Base-by-base conservation (phyloP, 495 filamentous ascomycete species). In the Pseudoneurospora amorphoporcata region DNA sequence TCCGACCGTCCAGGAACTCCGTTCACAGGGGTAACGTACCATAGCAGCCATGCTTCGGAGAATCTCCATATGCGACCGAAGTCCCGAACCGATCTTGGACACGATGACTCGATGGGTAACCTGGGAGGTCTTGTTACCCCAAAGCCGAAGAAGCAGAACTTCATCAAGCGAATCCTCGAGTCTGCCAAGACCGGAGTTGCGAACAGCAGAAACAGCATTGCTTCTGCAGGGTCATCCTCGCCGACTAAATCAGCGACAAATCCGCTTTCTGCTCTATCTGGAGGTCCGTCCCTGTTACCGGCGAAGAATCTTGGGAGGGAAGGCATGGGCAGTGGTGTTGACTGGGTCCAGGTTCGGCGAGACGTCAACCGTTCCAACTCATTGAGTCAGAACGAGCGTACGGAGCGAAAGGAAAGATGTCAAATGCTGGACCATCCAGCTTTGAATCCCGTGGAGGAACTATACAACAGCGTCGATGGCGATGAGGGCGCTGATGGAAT, bases 301-400 rank as follows among this genome's bases (percentile, higher is more conserved):
- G 53, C 83, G 85, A 65, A 65, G 53, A 14, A 87, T 91, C 23
- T 81, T 86, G 87, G 88, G 29, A 84, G 88, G 58, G 92, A 95
- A 43, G 92, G 90, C 4, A 81, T 90, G 4, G 86, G 87, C 7
- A 87, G 81, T 45, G 81, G 86, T 39, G 89, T 91, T 35, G 95
- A 98, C 79, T 99, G 95, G 95, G 92, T 98, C 37, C 94, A 98
- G 79, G 94, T 98, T 37, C 90, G 95, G 68, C 88, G 95, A 58
- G 95, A 99, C 82, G 92, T 98, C 45, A 98, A 98, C 79, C 88
- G 95, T 17, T 94, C 95, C 14, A 98, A 97, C 76, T 94, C 94
- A 1, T 84, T 97, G 37, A 97, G 94, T 80, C 88, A 89, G 70
- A 95, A 95, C 72, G 95, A 99, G 80, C 87, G 91, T 17, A 84